Evolutionary conservation across 2,329 filamentous ascomycete species (phyloP), one percentile per base, ranked within the genome.

Genomic region (Blastomyces emzantsi): DNA sequence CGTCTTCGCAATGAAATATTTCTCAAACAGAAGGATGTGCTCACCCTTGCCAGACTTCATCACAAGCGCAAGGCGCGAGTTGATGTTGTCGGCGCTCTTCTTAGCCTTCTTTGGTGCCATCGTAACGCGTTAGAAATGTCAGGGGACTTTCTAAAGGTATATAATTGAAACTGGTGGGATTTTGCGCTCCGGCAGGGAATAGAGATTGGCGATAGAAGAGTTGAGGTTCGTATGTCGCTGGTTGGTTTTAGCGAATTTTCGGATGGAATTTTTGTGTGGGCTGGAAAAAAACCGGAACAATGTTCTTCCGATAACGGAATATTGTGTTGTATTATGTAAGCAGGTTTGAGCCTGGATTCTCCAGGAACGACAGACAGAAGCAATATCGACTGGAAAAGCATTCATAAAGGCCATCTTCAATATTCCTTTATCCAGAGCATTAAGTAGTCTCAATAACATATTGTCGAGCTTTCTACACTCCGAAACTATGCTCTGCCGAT

Each of bases 41-140:
- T 61, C 71, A 79, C 77, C 78, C 79, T 90, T 89, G 74, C 78
- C 77, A 65, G 79, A 84, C 79, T 87, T 87, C 84, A 87, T 87
- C 71, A 87, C 85, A 78, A 87, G 82, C 75, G 86, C 85, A 69
- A 88, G 81, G 77, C 86, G 84, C 75, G 83, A 84, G 82, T 87
- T 86, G 82, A 88, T 89, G 81, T 82, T 87, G 83, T 92, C 89
- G 76, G 89, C 86, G 81, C 90, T 87, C 84, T 92, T 95, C 76
- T 81, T 81, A 83, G 84, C 83, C 86, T 89, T 84, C 79, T 83
- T 82, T 79, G 79, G 83, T 78, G 83, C 84, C 85, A 87, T 87
- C 81, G 78, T 80, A 78, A 78, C 77, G 75, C 71, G 73, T 69
- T 71, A 70, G 72, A 70, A 71, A 68, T 67, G 51, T 62, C 70